Percentiles rank a stretch among this genome's conserved stretches.
phyloP scores from a whole-genome alignment of 202 grass and related monocot genomes.

The Hordeum pubiflorum region DNA sequence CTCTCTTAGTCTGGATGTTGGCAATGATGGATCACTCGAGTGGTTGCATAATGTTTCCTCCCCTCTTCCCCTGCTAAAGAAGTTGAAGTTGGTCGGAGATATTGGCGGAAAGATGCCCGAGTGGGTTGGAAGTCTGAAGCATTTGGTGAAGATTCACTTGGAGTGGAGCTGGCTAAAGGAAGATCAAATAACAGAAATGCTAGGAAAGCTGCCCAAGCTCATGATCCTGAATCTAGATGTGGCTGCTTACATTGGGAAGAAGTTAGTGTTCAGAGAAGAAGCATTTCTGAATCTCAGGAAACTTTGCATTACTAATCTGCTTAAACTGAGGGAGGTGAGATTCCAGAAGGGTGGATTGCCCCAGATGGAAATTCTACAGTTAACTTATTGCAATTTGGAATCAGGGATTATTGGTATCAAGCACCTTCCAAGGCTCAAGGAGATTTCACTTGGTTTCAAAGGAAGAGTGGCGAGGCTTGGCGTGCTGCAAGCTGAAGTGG shows the following conservation, averaged over 20 bases:
- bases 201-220: not conserved
- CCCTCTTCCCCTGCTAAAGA: not conserved
- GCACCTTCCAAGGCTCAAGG: too few species aligned
- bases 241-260: not conserved
- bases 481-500: too few species aligned
- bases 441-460: too few species aligned
- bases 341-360: not conserved
- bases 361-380: not conserved
- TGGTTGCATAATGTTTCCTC: not conserved
- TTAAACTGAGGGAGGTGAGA: not conserved
- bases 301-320: fast-evolving
- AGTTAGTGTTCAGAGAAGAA: not conserved
- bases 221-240: not conserved
- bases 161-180: not conserved
- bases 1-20: not conserved
- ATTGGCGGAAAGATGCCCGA: not conserved
- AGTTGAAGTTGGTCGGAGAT: not conserved
- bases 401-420: too few species aligned
- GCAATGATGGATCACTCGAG: not conserved
- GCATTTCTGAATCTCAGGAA: not conserved
- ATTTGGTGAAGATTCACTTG: slow-evolving; percentile 2
- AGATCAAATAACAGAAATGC: not conserved
- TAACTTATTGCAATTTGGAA: fast-evolving
- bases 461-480: too few species aligned
- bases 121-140: not conserved